These are phyloP conservation scores for Tarenaya hassleriana DNA, from an alignment of 345 rosid genomes.

Conservation along the genomic window DNA sequence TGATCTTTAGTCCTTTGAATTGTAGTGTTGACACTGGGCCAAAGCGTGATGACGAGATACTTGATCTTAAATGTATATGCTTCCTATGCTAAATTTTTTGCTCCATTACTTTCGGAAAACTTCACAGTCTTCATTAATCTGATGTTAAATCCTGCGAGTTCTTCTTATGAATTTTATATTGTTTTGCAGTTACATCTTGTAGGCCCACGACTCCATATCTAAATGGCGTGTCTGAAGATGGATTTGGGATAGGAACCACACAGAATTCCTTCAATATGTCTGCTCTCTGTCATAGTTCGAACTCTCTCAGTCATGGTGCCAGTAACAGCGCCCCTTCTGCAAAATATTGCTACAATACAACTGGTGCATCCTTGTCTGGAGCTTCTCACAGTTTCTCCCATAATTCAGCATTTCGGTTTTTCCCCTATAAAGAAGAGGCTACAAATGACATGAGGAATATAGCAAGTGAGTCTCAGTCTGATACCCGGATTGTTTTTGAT, in stretches of 20 bases:
- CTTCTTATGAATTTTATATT: slow-evolving; percentile 26
- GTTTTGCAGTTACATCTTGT: slow-evolving; percentile 37
- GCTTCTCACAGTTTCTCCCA: slow-evolving; percentile 18
- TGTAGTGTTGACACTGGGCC: slow-evolving; percentile 25
- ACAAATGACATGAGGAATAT: slow-evolving; percentile 37
- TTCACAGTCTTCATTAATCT: background rate
- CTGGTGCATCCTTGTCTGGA: slow-evolving; percentile 23
- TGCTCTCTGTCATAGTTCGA: slow-evolving; percentile 34
- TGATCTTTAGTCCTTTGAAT: slow-evolving; percentile 18
- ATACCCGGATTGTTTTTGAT: slow-evolving; percentile 32
- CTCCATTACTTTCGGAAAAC: background rate
- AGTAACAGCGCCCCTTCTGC: slow-evolving; percentile 27
- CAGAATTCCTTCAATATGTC: slow-evolving; percentile 24
- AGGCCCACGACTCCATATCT: slow-evolving; percentile 24
- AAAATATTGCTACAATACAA: slow-evolving; percentile 26
- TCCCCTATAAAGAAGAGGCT: slow-evolving; percentile 32
- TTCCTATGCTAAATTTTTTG: slow-evolving; percentile 18
- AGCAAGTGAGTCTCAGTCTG: slow-evolving; percentile 32
- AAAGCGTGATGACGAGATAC: slow-evolving; percentile 18
- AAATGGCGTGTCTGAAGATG: slow-evolving; percentile 21
- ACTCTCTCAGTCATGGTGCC: slow-evolving; percentile 28
- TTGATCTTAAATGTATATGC: slow-evolving; percentile 36
- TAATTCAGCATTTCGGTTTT: slow-evolving; percentile 21
- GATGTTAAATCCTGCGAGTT: slow-evolving; percentile 5
- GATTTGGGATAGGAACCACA: slow-evolving; percentile 20